Base-by-base conservation (phyloP, 371 early-diverging fungal genomes). In the Batrachochytrium dendrobatidis region DNA sequence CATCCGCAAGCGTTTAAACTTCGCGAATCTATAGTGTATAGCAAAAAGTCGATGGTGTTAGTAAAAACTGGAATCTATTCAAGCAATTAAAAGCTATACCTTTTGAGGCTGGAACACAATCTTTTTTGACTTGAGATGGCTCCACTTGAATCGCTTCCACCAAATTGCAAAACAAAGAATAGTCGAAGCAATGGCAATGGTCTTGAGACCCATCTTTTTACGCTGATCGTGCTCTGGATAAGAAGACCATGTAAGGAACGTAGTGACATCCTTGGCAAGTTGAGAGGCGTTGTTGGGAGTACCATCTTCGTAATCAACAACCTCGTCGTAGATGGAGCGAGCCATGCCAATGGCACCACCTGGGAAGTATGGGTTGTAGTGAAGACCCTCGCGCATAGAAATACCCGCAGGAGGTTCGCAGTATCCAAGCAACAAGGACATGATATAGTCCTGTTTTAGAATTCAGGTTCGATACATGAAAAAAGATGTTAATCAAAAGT, bases 321-420 rank as follows among this genome's bases (percentile, higher is more conserved):
- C 76, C 54, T 90, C 97, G 62, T 97, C 98, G 74, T 84, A 95
- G 39, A 97, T 68, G 56, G 86, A 80, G 67, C 89, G 90, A 46
- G 96, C 97, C 96, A 98, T 98, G 66, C 89, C 86, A 78, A 98
- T 98, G 59, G 96, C 91, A 65, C 97, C 96, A 62, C 98, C 97
- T 26, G 95, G 98, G 91, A 98, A 96, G 82, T 96, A 98, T 46
- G 94, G 92, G 83, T 98, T 98, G 82, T 92, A 95, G 86, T 94
- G 87, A 46, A 95, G 81, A 61, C 95, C 96, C 73, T 94, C 95
- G 76, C 94, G 88, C 55, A 96, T 73, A 64, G 86, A 84, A 60
- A 98, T 83, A 75, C 98, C 98, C 34, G 94, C 94, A 52, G 98
- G 98, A 34, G 97, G 86, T 63, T 96, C 97, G 67, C 82, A 79